phyloP scores from a whole-genome alignment of 345 rosid genomes.

The Streptanthus diversifolius region DNA sequence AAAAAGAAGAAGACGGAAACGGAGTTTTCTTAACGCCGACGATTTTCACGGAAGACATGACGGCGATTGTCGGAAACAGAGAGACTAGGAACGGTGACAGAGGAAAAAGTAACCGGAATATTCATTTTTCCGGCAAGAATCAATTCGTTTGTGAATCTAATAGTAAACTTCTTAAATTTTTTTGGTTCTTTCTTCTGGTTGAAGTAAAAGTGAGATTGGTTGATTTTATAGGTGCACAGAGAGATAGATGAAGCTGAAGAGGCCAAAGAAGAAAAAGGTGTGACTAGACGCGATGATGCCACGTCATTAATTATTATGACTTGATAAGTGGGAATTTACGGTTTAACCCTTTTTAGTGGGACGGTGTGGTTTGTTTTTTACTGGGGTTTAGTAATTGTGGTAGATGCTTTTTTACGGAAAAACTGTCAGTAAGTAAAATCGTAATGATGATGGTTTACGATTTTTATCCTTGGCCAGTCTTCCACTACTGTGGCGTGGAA shows the following conservation, averaged over 20 bases:
- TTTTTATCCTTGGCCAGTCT: background rate
- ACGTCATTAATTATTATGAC: conserved; percentile 17
- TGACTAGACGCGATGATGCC: conserved; percentile 27
- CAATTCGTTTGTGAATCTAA: background rate
- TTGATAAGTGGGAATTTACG: background rate
- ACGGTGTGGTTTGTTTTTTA: background rate
- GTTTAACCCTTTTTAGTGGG: conserved; percentile 5
- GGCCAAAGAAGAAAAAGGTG: conserved; percentile 10
- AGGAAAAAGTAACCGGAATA: conserved; percentile 33
- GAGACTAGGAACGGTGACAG: conserved; percentile 34
- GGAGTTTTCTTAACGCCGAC: conserved; percentile 23
- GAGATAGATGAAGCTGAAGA: conserved; percentile 19
- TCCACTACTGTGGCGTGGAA: conserved; percentile 31
- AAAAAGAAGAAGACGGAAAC: background rate
- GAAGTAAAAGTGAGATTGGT: background rate
- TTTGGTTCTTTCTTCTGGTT: background rate
- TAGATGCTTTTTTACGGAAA: conserved; percentile 9
- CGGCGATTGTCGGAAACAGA: conserved; percentile 54
- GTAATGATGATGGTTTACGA: background rate
- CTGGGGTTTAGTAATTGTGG: background rate
- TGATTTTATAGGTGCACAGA: conserved; percentile 18
- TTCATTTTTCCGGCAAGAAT: conserved; percentile 46
- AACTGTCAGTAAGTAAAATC: conserved; percentile 19
- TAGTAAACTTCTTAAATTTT: background rate
- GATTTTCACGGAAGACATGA: conserved; percentile 57